Evolutionary conservation across 73 alveolate species (phyloP), one percentile per base, ranked within the genome.

Genomic region (Tetrahymena elliotti): DNA sequence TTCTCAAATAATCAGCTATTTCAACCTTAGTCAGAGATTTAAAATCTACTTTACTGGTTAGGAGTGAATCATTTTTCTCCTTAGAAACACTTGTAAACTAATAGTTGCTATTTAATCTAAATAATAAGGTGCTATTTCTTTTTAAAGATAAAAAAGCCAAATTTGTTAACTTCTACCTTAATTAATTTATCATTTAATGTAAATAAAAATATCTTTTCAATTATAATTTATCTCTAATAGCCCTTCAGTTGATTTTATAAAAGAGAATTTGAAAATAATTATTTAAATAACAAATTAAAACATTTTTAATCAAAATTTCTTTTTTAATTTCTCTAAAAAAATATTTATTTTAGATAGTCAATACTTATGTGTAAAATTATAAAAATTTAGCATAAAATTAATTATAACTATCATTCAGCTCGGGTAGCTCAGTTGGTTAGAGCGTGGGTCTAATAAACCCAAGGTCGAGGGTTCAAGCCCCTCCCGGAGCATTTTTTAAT

Each of bases 391-490:
- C n/a, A 22, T 4, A 2, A 6, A 22, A 22, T 16, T 18, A 3
- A 4, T 4, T 7, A 31, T 68, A 27, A 8, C 33, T 18, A 27
- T 24, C 88, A 68, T 22, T 35, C 88, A 68, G 88, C 88, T 68
- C 88, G 88, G 88, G 88, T 68, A 68, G 88, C 88, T 68, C 88
- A 68, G 88, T 68, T 68, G 88, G 88, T 68, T 68, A 68, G 88
- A 68, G 88, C 88, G 88, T 68, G 88, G 88, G 88, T 68, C 88
- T 68, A 68, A 68, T 68, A 68, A 68, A 68, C 88, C 88, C 88
- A 68, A 68, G 88, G 88, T 68, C 88, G 88, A 68, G 88, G 88
- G 88, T 68, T 68, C 88, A 68, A 68, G 34, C 88, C 88, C 88
- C 88, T 68, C 88, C 88, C 88, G 88, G 88, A 68, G 88, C 88